Evolutionary conservation across 169 alveolate genomes (phyloP).

Genomic region (Eimeria sp.): DNA sequence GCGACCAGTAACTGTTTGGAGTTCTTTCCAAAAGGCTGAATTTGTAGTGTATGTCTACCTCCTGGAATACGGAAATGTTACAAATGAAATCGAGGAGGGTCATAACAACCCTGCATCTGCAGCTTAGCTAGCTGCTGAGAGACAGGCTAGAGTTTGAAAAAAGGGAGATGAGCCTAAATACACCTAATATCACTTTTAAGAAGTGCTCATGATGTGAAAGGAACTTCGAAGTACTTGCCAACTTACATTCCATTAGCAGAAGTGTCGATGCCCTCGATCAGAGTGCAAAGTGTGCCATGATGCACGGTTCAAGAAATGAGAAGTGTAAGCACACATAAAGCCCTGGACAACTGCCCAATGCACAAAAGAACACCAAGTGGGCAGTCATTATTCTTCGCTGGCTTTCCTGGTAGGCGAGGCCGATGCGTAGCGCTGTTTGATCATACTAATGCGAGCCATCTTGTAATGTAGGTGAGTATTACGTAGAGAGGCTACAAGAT

Average conservation of each 20-base stretch:
- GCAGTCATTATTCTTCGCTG: neutral
- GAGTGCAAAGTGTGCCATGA: neutral
- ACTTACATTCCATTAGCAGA: neutral
- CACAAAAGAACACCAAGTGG: neutral
- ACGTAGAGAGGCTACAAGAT: constrained; percentile 16
- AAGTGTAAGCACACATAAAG: neutral
- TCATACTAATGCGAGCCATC: constrained; percentile 63
- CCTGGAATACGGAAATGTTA: neutral
- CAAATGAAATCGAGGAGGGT: neutral
- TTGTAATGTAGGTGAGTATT: constrained; percentile 60
- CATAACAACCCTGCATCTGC: neutral
- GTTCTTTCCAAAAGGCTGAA: neutral
- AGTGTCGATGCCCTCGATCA: neutral
- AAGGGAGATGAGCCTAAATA: neutral
- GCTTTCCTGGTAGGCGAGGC: constrained; percentile 14
- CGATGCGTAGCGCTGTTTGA: constrained; percentile 14
- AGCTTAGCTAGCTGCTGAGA: neutral
- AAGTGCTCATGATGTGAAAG: neutral
- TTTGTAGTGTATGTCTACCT: neutral
- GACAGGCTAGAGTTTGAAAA: neutral
- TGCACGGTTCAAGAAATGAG: neutral
- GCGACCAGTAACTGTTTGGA: neutral
- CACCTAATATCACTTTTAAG: neutral
- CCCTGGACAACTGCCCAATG: neutral
- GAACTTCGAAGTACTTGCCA: neutral